Percentiles rank a stretch among this genome's conserved stretches.
These are phyloP conservation scores for Russula compacta DNA, from an alignment of 768 basidiomycete species.

Conservation along the genomic window DNA sequence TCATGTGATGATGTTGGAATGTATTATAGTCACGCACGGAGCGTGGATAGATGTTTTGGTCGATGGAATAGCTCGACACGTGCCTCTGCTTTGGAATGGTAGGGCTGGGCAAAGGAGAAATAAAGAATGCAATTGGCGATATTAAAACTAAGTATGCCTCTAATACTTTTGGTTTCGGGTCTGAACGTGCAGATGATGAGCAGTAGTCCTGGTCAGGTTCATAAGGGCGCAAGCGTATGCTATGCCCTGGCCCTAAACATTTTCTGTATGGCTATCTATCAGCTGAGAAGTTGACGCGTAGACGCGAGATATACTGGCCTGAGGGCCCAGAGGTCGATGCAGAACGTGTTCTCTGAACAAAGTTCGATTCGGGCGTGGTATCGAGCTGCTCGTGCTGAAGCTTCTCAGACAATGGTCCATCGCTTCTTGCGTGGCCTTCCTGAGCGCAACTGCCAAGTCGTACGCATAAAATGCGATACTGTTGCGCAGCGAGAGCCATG, in stretches of 20 bases:
- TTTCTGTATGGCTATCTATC: neutral
- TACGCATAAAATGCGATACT: conserved; percentile 58
- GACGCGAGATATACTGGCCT: neutral
- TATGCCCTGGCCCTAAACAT: neutral
- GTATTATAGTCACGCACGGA: neutral
- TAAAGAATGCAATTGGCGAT: neutral
- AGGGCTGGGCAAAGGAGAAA: neutral
- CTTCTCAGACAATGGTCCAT: conserved; percentile 52
- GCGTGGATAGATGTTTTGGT: neutral
- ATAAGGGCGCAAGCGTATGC: neutral
- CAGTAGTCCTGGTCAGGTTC: neutral
- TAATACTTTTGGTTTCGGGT: neutral
- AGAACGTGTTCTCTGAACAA: neutral
- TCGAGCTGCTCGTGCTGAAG: neutral
- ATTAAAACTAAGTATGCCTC: neutral
- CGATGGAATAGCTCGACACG: neutral
- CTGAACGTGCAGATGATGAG: neutral
- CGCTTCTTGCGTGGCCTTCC: conserved; percentile 52
- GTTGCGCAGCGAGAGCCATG: conserved; percentile 75
- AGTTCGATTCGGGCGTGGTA: neutral
- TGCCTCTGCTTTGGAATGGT: neutral
- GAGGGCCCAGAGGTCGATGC: neutral
- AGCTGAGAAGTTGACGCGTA: neutral
- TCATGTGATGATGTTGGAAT: neutral
- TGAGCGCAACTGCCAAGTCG: conserved; percentile 41